These are phyloP conservation scores for Epichloe sylvatica DNA, from an alignment of 2,329 filamentous ascomycete species.

Conservation along the genomic window DNA sequence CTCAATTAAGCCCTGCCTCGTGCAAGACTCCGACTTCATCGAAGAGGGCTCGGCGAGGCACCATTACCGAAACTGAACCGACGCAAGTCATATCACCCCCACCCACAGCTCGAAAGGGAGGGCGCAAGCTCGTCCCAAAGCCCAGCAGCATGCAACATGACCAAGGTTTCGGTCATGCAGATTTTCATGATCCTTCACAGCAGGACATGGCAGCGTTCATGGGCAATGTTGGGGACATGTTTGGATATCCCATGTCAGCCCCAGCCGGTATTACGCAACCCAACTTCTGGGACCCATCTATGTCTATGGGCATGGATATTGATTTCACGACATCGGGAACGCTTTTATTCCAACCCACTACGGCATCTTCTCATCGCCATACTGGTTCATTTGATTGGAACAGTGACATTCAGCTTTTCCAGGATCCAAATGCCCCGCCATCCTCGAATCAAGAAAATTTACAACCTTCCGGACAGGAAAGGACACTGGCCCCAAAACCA, in stretches of 20 bases:
- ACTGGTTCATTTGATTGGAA: constrained; percentile 45
- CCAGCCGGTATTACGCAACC: constrained; percentile 31
- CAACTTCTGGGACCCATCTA: constrained; percentile 45
- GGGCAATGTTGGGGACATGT: constrained; percentile 38
- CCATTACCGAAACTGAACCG: constrained; percentile 20
- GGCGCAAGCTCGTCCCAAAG: constrained; percentile 40
- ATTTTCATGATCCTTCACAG: constrained; percentile 34
- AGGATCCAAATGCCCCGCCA: constrained; percentile 26
- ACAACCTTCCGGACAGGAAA: constrained; percentile 27
- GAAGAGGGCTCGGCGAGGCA: constrained; percentile 33
- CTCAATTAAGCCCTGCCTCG: constrained; percentile 15
- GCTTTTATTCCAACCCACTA: constrained; percentile 27
- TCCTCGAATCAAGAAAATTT: constrained; percentile 23
- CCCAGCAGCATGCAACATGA: constrained; percentile 46
- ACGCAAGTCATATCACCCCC: constrained; percentile 47
- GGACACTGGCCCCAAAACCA: constrained; percentile 37
- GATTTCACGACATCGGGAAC: constrained; percentile 36
- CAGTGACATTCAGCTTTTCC: constrained; percentile 40
- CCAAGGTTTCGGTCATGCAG: constrained; percentile 36
- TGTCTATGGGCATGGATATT: constrained; percentile 44
- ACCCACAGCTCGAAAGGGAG: constrained; percentile 40
- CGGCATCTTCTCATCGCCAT: constrained; percentile 26
- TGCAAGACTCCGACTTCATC: constrained; percentile 12
- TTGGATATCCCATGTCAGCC: constrained; percentile 46
- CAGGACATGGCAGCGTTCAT: constrained; percentile 36